Evolutionary conservation across 78 protist genomes (phyloP).

Genomic region (Protostelium mycophagum): DNA sequence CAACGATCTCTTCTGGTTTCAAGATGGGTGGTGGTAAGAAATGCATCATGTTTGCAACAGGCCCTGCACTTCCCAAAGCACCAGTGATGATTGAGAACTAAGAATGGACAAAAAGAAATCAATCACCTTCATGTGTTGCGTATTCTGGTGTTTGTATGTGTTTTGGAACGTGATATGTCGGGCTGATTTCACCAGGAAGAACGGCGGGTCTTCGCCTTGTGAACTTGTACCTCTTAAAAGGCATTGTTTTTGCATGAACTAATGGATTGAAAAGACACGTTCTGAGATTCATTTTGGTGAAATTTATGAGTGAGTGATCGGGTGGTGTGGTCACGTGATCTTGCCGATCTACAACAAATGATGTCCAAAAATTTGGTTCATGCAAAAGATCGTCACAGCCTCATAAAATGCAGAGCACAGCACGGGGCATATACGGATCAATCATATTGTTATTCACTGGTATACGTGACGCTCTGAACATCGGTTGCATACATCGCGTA

Average conservation of each 20-base stretch:
- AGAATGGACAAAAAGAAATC: background rate
- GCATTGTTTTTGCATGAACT: no score
- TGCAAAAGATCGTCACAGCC: no score
- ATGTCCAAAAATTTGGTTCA: no score
- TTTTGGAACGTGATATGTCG: background rate
- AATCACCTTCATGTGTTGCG: background rate
- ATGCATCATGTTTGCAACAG: background rate
- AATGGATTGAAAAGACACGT: no score
- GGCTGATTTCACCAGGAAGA: background rate
- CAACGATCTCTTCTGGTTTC: background rate
- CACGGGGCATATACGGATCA: no score
- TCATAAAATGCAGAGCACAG: no score
- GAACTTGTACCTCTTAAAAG: background rate
- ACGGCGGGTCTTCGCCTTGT: background rate
- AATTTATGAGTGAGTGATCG: no score
- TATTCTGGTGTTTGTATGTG: background rate
- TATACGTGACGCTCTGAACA: background rate
- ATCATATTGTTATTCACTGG: no score
- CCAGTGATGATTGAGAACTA: background rate
- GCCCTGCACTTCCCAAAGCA: background rate
- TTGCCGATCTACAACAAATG: no score
- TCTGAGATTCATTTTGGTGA: no score
- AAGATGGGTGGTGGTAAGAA: background rate
- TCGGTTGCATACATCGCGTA: background rate
- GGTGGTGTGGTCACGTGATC: no score